Evolutionary conservation across 495 filamentous ascomycete genomes (phyloP).

Genomic region (Neurospora intermedia): DNA sequence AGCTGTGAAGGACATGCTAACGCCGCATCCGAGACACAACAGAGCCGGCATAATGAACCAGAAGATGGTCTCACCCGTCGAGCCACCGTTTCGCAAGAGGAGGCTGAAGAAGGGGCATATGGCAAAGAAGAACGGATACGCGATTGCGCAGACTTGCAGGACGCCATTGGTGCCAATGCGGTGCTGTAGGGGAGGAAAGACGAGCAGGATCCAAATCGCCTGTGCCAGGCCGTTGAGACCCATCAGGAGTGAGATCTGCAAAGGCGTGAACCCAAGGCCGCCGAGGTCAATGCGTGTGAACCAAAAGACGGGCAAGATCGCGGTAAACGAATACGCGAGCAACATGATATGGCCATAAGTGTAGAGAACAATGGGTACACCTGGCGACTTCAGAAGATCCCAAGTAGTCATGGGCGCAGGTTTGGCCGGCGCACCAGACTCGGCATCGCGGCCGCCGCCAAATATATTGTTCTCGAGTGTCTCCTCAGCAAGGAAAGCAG

Average conservation of each 20-base stretch:
- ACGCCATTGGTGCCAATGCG: slow-evolving; percentile 51
- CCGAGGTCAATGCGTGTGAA: slow-evolving; percentile 45
- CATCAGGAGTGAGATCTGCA: slow-evolving; percentile 50
- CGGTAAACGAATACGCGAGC: slow-evolving; percentile 54
- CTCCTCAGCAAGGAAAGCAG: slow-evolving; percentile 45
- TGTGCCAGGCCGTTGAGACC: slow-evolving; percentile 49
- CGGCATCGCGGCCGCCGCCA: slow-evolving; percentile 1
- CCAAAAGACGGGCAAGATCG: slow-evolving; percentile 52
- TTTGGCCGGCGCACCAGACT: slow-evolving; percentile 15
- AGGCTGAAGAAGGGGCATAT: slow-evolving; percentile 39
- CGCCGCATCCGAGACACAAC: slow-evolving; percentile 41
- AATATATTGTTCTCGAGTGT: slow-evolving; percentile 22
- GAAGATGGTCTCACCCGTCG: slow-evolving; percentile 29
- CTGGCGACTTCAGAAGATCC: slow-evolving; percentile 48
- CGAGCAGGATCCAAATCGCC: slow-evolving; percentile 51
- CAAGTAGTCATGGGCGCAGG: slow-evolving; percentile 31
- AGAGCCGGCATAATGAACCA: slow-evolving; percentile 39
- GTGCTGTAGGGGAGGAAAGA: slow-evolving; percentile 50
- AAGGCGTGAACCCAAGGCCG: slow-evolving; percentile 48
- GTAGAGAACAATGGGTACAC: slow-evolving; percentile 50
- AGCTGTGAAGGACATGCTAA: slow-evolving; percentile 59
- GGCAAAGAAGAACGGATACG: slow-evolving; percentile 49
- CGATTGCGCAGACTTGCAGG: slow-evolving; percentile 39
- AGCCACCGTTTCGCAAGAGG: slow-evolving; percentile 32
- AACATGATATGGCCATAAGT: slow-evolving; percentile 51